These are phyloP conservation scores for Lyophyllum decastes DNA, from an alignment of 768 basidiomycete species.

Conservation along the genomic window DNA sequence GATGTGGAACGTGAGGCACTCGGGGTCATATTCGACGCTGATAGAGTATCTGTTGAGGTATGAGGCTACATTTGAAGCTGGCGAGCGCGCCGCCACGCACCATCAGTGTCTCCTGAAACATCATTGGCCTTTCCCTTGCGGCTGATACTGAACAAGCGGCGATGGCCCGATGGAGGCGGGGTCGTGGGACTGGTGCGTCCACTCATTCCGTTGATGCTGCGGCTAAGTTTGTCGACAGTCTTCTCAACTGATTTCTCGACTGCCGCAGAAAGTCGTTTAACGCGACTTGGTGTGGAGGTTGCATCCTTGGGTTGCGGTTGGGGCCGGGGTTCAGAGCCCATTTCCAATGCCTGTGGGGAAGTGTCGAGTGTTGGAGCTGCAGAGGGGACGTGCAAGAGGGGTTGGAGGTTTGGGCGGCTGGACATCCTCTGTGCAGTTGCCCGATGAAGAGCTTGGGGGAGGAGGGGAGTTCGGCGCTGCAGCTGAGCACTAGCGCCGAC, in stretches of 20 bases:
- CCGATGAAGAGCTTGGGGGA: slow-evolving; percentile 4
- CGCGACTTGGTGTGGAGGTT: slow-evolving; percentile 42
- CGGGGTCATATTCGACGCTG: slow-evolving; percentile 29
- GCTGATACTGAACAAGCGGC: slow-evolving; percentile 57
- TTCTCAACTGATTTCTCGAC: slow-evolving; percentile 50
- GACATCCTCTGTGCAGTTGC: slow-evolving; percentile 22
- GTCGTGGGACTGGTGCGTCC: slow-evolving; percentile 28
- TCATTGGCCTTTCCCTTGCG: slow-evolving; percentile 53
- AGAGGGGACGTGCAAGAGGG: slow-evolving; percentile 22
- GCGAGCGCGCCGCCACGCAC: slow-evolving; percentile 17
- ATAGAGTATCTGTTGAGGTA: slow-evolving; percentile 19
- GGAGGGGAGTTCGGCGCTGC: slow-evolving; percentile 1
- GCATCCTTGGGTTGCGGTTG: slow-evolving; percentile 24
- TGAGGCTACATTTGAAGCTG: slow-evolving; percentile 5
- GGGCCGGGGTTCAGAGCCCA: slow-evolving; percentile 26
- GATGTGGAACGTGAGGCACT: slow-evolving; percentile 35
- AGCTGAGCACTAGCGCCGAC: neutral
- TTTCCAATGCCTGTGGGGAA: slow-evolving; percentile 31
- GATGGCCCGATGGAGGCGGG: slow-evolving; percentile 38
- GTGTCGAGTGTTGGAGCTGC: slow-evolving; percentile 31
- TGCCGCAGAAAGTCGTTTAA: slow-evolving; percentile 50
- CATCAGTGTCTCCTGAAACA: slow-evolving; percentile 32
- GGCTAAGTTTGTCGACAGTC: slow-evolving; percentile 67
- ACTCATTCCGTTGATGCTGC: slow-evolving; percentile 49
- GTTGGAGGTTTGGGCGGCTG: slow-evolving; percentile 23